Conservation (phyloP, 208 protist species). For the Crithidia fasciculata region DNA sequence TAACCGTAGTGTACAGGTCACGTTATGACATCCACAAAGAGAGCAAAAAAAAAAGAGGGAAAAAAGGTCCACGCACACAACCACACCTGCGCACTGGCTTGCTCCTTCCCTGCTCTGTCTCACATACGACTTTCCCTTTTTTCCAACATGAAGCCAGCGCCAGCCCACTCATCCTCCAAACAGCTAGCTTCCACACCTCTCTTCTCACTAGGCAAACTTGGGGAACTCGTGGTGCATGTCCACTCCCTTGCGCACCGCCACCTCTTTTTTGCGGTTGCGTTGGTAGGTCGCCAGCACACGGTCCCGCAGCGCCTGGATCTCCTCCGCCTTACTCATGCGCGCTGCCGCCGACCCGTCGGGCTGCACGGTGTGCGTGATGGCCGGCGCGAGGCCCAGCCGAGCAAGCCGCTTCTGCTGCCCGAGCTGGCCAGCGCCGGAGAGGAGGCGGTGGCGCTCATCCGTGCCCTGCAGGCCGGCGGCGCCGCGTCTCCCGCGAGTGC, state of each 20-base stretch:
- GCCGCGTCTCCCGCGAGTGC: not conserved
- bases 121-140: too few relatives aligned
- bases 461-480: not conserved
- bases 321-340: slow-evolving; percentile 55
- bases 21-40: too few relatives aligned
- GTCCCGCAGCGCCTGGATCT: slow-evolving; percentile 77
- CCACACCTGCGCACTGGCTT: too few relatives aligned
- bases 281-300: slow-evolving; percentile 84
- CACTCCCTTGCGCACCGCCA: slow-evolving; percentile 61
- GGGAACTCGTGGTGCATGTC: slow-evolving; percentile 87
- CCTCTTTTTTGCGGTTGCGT: slow-evolving; percentile 53
- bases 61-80: too few relatives aligned
- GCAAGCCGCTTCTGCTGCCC: slow-evolving; percentile 73
- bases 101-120: too few relatives aligned
- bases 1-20: too few relatives aligned
- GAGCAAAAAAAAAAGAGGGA: too few relatives aligned
- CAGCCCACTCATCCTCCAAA: too few relatives aligned
- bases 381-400: slow-evolving; percentile 59
- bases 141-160: too few relatives aligned
- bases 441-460: slow-evolving; percentile 31
- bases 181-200: not conserved
- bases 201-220: slow-evolving; percentile 35
- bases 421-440: slow-evolving; percentile 41
- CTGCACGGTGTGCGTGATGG: slow-evolving; percentile 36
- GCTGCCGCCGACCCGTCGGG: slow-evolving; percentile 1